Percentiles rank a stretch among this genome's conserved stretches.
phyloP scores from a whole-genome alignment of 305 asterid genomes.

The Fraxinus sp. region DNA sequence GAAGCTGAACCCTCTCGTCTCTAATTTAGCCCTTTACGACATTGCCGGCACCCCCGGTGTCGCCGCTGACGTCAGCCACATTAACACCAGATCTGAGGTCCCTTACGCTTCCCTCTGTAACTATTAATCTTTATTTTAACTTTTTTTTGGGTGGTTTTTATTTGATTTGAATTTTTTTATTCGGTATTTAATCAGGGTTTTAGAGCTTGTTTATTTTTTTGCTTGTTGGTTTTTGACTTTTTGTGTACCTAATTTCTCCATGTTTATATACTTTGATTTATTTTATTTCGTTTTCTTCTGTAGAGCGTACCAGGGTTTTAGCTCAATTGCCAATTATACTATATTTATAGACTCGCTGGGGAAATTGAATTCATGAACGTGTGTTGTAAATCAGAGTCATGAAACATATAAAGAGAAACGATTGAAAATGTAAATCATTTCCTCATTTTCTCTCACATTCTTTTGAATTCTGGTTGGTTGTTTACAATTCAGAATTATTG shows the following conservation, averaged over 20 bases:
- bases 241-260: neutral
- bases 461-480: neutral
- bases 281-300: neutral
- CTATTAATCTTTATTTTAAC: neutral
- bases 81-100: constrained; percentile 92
- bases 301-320: neutral
- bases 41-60: constrained; percentile 90
- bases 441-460: neutral
- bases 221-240: neutral
- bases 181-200: neutral
- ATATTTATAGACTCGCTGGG: neutral
- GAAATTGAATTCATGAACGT: neutral
- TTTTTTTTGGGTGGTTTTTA: neutral
- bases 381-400: neutral
- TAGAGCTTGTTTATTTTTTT: neutral
- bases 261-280: neutral
- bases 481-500: neutral
- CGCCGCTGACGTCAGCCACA: constrained; percentile 93
- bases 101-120: neutral
- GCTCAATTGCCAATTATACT: neutral
- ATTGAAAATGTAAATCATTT: neutral
- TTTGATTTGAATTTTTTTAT: neutral
- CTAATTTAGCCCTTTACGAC: constrained; percentile 65
- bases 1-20: constrained; percentile 41
- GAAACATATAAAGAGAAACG: neutral